These are phyloP conservation scores for Phytopythium boreale DNA, from an alignment of 352 stramenopile genomes.

Conservation along the genomic window DNA sequence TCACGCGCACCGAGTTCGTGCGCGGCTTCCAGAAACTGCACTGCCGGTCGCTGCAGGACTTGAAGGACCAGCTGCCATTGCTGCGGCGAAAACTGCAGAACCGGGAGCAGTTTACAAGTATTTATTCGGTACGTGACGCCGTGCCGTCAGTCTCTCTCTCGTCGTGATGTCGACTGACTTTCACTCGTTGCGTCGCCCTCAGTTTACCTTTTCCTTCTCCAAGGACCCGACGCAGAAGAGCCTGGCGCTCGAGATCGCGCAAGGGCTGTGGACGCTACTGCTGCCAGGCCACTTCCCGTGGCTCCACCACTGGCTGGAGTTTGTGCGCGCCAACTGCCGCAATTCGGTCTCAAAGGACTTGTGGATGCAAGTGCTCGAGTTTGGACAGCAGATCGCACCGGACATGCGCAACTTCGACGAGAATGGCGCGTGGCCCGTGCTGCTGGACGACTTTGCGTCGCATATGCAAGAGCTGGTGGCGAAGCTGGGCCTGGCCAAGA, in stretches of 20 bases:
- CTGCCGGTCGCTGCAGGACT: slow-evolving; percentile 52
- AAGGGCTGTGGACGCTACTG: slow-evolving; percentile 72
- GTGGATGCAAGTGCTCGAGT: slow-evolving; percentile 86
- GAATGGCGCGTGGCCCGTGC: slow-evolving; percentile 83
- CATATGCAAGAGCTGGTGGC: slow-evolving; percentile 60
- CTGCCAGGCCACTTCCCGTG: slow-evolving; percentile 63
- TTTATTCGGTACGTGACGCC: slow-evolving; percentile 70
- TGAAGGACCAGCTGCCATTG: slow-evolving; percentile 45
- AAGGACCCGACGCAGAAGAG: slow-evolving; percentile 86
- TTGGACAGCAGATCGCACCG: slow-evolving; percentile 62
- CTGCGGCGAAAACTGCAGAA: slow-evolving; percentile 51
- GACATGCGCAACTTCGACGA: slow-evolving; percentile 86
- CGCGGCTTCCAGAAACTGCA: slow-evolving; percentile 66
- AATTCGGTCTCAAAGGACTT: slow-evolving; percentile 84
- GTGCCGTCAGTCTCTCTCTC: neutral
- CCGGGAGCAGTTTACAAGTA: slow-evolving; percentile 50
- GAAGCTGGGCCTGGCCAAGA: slow-evolving; percentile 28
- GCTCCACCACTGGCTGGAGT: slow-evolving; percentile 65
- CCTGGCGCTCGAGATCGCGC: slow-evolving; percentile 63
- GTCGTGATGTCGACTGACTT: neutral
- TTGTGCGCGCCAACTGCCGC: slow-evolving; percentile 55
- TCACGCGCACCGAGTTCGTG: slow-evolving; percentile 68
- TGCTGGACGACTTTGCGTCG: slow-evolving; percentile 82
- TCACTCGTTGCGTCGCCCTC: neutral
- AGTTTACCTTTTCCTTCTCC: slow-evolving; percentile 83